Evolutionary conservation across 73 alveolate genomes (phyloP).

Genomic region (Paramecium pentaurelia): DNA sequence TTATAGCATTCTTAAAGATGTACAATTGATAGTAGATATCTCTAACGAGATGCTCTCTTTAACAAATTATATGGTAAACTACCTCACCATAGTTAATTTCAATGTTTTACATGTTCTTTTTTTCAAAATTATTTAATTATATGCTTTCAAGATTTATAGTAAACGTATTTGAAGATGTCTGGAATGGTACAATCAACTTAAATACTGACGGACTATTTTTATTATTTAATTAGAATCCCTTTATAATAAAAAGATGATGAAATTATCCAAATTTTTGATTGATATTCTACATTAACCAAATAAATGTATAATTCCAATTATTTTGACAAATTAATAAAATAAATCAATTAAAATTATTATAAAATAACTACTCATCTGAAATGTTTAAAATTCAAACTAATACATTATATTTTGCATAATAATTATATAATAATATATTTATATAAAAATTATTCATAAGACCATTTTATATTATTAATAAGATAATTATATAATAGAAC

Average conservation of each 20-base stretch:
- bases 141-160: neutral
- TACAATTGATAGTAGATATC: neutral
- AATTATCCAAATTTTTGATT: neutral
- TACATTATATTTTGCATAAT: too few relatives aligned
- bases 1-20: neutral
- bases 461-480: too few relatives aligned
- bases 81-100: neutral
- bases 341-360: neutral
- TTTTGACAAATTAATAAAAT: neutral
- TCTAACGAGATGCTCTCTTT: neutral
- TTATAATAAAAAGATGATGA: neutral
- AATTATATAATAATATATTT: too few relatives aligned
- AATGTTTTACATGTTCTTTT: neutral
- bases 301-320: neutral
- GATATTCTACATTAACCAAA: neutral
- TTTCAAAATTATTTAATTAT: neutral
- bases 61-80: conserved; percentile 2
- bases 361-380: neutral
- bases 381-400: neutral
- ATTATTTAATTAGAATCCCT: neutral
- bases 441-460: too few relatives aligned
- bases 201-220: neutral
- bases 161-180: neutral
- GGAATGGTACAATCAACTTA: neutral
- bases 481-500: too few relatives aligned